Evolutionary conservation across 768 basidiomycete genomes (phyloP).

Genomic region (Cystobasidium ongulense): DNA sequence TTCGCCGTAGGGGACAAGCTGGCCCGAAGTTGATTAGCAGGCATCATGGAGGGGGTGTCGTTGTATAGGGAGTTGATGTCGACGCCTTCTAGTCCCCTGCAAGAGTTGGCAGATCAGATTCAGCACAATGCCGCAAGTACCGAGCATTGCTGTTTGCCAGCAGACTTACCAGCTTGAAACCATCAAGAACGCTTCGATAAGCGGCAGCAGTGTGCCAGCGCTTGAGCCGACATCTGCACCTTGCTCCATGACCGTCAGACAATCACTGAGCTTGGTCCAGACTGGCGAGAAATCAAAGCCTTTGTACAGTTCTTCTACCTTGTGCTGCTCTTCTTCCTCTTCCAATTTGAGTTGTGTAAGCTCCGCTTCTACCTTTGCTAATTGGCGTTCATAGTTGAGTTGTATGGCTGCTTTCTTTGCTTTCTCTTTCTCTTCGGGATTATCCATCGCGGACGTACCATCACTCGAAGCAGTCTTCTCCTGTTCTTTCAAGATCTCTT

Average conservation of each 20-base stretch:
- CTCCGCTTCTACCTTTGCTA: neutral
- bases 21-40: neutral
- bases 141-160: too few species aligned
- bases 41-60: slow-evolving; percentile 8
- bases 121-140: too few species aligned
- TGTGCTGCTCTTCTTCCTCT: slow-evolving; percentile 44
- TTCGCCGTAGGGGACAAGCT: slow-evolving; percentile 12
- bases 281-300: slow-evolving; percentile 80
- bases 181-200: slow-evolving; percentile 96
- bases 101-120: neutral
- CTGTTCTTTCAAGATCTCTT: neutral
- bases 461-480: neutral
- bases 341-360: neutral
- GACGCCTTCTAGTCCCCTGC: slow-evolving; percentile 18
- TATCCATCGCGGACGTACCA: slow-evolving; percentile 22
- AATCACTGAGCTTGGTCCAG: slow-evolving; percentile 84
- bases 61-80: neutral
- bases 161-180: slow-evolving; percentile 73
- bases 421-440: slow-evolving; percentile 34
- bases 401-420: neutral
- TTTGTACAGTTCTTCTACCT: slow-evolving; percentile 75
- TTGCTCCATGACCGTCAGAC: slow-evolving; percentile 71
- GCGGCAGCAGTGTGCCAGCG: slow-evolving; percentile 80
- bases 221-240: slow-evolving; percentile 74
- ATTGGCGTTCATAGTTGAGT: neutral